Evolutionary conservation across 345 rosid species (phyloP), one percentile per base, ranked within the genome.

Genomic region (Eucalyptus marginata): DNA sequence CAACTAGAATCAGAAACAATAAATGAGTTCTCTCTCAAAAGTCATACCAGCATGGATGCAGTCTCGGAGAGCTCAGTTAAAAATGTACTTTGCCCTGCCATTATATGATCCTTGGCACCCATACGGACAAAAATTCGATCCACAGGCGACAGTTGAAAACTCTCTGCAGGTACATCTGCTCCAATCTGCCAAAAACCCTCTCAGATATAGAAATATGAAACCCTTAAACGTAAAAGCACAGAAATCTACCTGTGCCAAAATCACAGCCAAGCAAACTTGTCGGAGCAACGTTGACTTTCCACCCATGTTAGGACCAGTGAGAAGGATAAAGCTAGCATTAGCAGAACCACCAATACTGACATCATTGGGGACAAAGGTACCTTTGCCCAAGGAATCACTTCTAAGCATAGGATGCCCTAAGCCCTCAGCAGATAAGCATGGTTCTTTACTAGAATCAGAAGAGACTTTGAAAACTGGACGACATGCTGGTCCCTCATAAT

Each of bases 251-350:
- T 97, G 99, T 84, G 99, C 98, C 90, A 98, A 91, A 92, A 98
- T 95, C 87, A 95, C 95, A 88, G 98, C 94, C 93, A 98, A 92
- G 94, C 99, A 97, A 91, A 97, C 97, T 94, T 98, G 99, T 54
- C 99, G 99, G 90, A 98, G 98, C 91, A 98, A 97, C 87, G 99
- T 98, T 86, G 99, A 98, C 92, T 98, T 98, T 89, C 99, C 99
- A 90, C 99, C 99, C 99, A 98, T 98, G 91, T 98, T 98, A 87
- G 99, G 99, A 92, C 99, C 99, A 33, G 99, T 96, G 86, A 98
- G 99, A 88, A 98, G 98, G 89, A 98, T 90, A 94, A 98, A 98
- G 88, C 96, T 92, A 89, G 98, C 95, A 89, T 93, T 90, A 90
- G 86, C 92, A 87, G 90, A 84, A 91, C 99, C 97, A 76, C 99